A percentile compares a stretch with the other conserved stretches of the same genome.
Evolutionary conservation across 345 rosid genomes (phyloP).

Genomic region (Erucastrum elatum): DNA sequence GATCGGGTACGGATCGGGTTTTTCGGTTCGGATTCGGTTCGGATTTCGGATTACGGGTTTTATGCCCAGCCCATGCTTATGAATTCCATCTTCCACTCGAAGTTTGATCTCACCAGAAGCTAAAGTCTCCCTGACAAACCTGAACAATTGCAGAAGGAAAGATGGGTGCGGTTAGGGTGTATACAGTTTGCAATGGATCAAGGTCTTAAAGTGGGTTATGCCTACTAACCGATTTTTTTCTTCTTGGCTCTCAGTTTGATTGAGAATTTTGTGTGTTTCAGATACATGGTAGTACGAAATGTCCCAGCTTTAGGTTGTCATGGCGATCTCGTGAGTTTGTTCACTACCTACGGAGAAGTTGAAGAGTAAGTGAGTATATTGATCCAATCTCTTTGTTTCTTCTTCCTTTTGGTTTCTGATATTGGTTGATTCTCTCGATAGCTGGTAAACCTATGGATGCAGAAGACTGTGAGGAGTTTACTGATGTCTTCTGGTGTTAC

Average conservation of each 20-base stretch:
- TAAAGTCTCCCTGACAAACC: conserved; percentile 20
- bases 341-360: conserved; percentile 69
- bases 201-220: conserved; percentile 36
- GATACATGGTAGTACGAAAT: conserved; percentile 78
- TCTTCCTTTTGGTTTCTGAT: not conserved
- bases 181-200: conserved; percentile 88
- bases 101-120: conserved; percentile 16
- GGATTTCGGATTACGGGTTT: too few species aligned
- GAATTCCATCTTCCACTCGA: conserved; percentile 24
- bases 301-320: conserved; percentile 86
- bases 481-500: conserved; percentile 67
- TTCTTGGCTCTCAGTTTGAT: not conserved
- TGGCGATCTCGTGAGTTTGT: conserved; percentile 66
- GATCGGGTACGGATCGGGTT: too few species aligned
- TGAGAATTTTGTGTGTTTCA: conserved; percentile 22
- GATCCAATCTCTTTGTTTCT: not conserved
- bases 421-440: not conserved
- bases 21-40: too few species aligned
- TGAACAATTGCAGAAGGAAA: not conserved
- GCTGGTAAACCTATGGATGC: conserved; percentile 79
- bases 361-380: conserved; percentile 61
- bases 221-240: not conserved
- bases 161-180: conserved; percentile 82
- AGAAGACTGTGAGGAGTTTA: conserved; percentile 74
- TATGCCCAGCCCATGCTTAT: too few species aligned